Percentiles rank a stretch among this genome's conserved stretches.
Conservation (phyloP, 2,329 filamentous ascomycete genomes). For the Alternaria sp. region DNA sequence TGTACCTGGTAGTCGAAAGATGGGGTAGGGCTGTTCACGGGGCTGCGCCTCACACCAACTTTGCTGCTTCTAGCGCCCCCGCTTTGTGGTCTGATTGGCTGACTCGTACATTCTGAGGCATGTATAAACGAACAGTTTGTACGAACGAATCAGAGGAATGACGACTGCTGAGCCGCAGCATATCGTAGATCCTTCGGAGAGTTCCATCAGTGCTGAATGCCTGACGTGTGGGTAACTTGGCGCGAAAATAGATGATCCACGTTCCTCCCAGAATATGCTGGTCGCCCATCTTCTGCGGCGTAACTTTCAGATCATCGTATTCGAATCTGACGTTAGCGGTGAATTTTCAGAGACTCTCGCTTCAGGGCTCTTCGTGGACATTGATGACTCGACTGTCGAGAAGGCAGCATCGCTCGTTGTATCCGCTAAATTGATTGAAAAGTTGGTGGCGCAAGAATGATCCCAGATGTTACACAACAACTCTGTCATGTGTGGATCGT, state of each 20-base stretch:
- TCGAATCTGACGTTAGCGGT: background rate
- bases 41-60: background rate
- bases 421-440: background rate
- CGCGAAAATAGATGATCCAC: background rate
- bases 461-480: background rate
- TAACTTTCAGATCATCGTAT: background rate
- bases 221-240: background rate
- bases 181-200: background rate
- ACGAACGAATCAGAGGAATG: background rate
- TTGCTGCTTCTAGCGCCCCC: background rate
- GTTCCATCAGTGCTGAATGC: background rate
- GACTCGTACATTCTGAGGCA: conserved; percentile 3
- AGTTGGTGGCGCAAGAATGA: background rate
- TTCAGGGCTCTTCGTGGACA: background rate
- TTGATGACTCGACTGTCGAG: background rate
- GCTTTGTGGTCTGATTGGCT: conserved; percentile 4
- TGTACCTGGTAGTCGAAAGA: background rate
- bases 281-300: background rate
- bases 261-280: background rate
- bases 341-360: accelerated
- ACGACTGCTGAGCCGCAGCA: background rate
- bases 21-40: background rate
- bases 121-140: background rate
- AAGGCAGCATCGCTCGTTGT: background rate
- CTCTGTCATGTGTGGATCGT: background rate